Evolutionary conservation across 352 stramenopile genomes (phyloP).

Genomic region (Phytophthora nicotianae): DNA sequence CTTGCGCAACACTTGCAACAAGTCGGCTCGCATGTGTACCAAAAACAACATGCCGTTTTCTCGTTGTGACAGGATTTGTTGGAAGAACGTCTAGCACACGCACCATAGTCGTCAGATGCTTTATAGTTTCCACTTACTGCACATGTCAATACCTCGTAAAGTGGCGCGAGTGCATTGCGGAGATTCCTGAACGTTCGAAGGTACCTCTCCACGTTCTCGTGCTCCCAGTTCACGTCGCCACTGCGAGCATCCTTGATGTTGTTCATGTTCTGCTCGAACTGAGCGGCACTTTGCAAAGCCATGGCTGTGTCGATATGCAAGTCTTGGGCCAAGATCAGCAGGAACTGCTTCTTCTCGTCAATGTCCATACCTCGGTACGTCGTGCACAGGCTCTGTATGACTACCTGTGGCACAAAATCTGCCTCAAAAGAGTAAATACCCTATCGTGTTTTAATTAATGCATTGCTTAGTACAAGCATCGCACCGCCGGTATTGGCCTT

Average conservation of each 20-base stretch:
- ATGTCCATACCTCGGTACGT: constrained; percentile 73
- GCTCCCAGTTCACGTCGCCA: constrained; percentile 57
- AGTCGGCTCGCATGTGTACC: constrained; percentile 74
- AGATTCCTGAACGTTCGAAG: constrained; percentile 73
- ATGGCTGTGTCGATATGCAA: constrained; percentile 64
- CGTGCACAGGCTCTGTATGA: constrained; percentile 69
- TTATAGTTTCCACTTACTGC: neutral
- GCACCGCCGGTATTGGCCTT: constrained; percentile 67
- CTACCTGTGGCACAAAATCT: constrained; percentile 84
- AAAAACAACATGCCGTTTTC: constrained; percentile 85
- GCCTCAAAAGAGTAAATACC: neutral
- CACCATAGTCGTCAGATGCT: neutral
- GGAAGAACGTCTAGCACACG: constrained; percentile 69
- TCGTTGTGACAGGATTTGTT: constrained; percentile 84
- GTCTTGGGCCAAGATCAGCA: constrained; percentile 78
- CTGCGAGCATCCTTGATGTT: constrained; percentile 46
- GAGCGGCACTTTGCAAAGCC: constrained; percentile 51
- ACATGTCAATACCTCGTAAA: constrained; percentile 56
- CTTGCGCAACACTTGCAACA: constrained; percentile 71
- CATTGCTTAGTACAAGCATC: constrained; percentile 12
- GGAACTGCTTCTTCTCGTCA: constrained; percentile 82
- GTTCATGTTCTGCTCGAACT: constrained; percentile 60
- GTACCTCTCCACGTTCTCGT: constrained; percentile 79
- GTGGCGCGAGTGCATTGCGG: constrained; percentile 55
- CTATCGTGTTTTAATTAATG: neutral